Percentiles rank a stretch among this genome's conserved stretches.
Conservation (phyloP, 2,329 filamentous ascomycete species). For the Colletotrichum melonis region DNA sequence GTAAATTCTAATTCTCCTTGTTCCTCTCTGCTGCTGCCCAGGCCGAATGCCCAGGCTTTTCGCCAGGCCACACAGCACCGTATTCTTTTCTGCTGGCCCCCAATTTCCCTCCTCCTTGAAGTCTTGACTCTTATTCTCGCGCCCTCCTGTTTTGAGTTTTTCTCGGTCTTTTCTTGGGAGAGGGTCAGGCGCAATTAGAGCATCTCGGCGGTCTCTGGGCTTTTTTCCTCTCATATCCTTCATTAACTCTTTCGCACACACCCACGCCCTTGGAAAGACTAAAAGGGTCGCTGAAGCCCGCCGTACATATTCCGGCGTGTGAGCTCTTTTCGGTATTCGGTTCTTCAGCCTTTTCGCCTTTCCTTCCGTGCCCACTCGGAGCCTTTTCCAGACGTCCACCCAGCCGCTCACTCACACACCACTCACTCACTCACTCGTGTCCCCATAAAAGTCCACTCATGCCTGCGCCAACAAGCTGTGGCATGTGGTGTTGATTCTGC, state of each 20-base stretch:
- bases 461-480: not conserved
- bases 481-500: not conserved
- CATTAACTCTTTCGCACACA: not conserved
- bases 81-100: not conserved
- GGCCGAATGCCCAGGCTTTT: not conserved
- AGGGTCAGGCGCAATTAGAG: not conserved
- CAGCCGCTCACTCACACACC: not conserved
- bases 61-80: not conserved
- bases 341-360: not conserved
- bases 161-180: constrained; percentile 25
- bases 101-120: not conserved
- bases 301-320: not conserved
- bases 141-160: not conserved
- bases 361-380: not conserved
- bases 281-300: not conserved
- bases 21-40: not conserved
- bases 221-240: not conserved
- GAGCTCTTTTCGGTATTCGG: not conserved
- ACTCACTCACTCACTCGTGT: not conserved
- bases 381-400: not conserved
- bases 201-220: not conserved
- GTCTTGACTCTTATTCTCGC: not conserved
- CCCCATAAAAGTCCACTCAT: not conserved
- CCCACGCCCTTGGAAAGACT: not conserved
- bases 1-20: not conserved